Evolutionary conservation across 2,329 filamentous ascomycete genomes (phyloP).

Genomic region (Diaporthe australafricana): DNA sequence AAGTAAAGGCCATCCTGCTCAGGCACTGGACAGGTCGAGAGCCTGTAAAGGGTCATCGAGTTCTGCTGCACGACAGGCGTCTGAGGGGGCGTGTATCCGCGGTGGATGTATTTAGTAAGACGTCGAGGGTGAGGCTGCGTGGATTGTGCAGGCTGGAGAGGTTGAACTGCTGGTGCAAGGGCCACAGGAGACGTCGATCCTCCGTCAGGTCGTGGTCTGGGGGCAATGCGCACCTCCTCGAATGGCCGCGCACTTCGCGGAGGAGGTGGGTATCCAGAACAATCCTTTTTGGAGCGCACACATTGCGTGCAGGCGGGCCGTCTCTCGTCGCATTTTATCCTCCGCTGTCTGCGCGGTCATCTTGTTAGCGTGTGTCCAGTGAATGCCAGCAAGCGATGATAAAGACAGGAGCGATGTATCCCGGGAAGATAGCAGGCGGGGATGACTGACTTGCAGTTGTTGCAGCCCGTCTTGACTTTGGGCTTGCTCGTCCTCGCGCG

Average conservation of each 20-base stretch:
- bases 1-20: conserved; percentile 69
- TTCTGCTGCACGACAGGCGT: conserved; percentile 45
- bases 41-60: conserved; percentile 53
- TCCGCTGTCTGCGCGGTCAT: conserved; percentile 59
- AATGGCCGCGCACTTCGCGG: conserved; percentile 58
- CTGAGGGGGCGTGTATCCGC: conserved; percentile 48
- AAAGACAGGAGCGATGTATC: background rate
- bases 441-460: conserved; percentile 73
- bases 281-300: conserved; percentile 67
- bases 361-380: conserved; percentile 25
- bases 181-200: conserved; percentile 36
- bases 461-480: conserved; percentile 75
- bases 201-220: conserved; percentile 49
- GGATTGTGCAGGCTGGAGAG: conserved; percentile 40
- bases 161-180: conserved; percentile 32
- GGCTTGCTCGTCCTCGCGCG: conserved; percentile 65
- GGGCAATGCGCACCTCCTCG: conserved; percentile 62
- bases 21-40: conserved; percentile 61
- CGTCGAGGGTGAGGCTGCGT: conserved; percentile 39
- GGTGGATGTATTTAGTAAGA: conserved; percentile 45
- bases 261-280: conserved; percentile 72
- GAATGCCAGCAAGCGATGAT: conserved; percentile 11
- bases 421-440: conserved; percentile 27
- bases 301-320: conserved; percentile 72
- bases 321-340: conserved; percentile 75